These are phyloP conservation scores for Rhodotorula paludigena DNA, from an alignment of 768 basidiomycete genomes.

Conservation along the genomic window DNA sequence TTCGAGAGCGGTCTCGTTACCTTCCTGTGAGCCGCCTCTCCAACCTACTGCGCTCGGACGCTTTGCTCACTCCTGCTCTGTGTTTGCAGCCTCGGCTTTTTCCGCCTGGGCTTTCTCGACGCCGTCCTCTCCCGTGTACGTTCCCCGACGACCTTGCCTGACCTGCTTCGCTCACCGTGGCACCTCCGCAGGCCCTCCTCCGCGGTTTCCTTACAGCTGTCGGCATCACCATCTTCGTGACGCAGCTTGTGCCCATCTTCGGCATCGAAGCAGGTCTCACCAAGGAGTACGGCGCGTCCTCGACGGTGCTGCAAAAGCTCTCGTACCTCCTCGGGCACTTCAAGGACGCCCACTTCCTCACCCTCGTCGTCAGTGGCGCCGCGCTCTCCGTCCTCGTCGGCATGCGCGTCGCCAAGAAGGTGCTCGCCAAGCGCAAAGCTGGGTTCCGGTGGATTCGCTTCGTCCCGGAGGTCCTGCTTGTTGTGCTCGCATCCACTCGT, in stretches of 20 bases:
- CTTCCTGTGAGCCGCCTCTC: constrained; percentile 24
- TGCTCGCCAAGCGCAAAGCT: constrained; percentile 52
- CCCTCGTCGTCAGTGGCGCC: constrained; percentile 68
- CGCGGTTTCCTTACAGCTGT: constrained; percentile 44
- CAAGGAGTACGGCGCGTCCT: constrained; percentile 43
- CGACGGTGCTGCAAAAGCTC: constrained; percentile 70
- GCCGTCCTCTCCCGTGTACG: constrained; percentile 37
- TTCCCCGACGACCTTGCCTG: too few species aligned
- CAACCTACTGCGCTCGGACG: too few species aligned
- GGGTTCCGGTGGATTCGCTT: constrained; percentile 63
- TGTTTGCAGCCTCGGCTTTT: constrained; percentile 36
- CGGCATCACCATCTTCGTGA: constrained; percentile 40
- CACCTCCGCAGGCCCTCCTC: constrained; percentile 35
- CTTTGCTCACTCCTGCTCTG: background rate
- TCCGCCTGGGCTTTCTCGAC: constrained; percentile 44
- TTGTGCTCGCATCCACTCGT: constrained; percentile 80
- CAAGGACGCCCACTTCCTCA: constrained; percentile 55
- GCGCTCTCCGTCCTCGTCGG: constrained; percentile 64
- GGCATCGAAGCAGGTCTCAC: constrained; percentile 30
- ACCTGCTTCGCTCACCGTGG: rapidly evolving
- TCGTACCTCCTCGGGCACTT: constrained; percentile 61
- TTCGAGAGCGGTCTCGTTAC: constrained; percentile 32
- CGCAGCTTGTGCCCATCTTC: constrained; percentile 34
- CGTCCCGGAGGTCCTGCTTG: constrained; percentile 82
- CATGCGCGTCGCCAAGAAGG: constrained; percentile 51